Percentiles rank a stretch among this genome's conserved stretches.
Conservation (phyloP, 306 rosid genomes). For the Trichosanthes cucumerina region DNA sequence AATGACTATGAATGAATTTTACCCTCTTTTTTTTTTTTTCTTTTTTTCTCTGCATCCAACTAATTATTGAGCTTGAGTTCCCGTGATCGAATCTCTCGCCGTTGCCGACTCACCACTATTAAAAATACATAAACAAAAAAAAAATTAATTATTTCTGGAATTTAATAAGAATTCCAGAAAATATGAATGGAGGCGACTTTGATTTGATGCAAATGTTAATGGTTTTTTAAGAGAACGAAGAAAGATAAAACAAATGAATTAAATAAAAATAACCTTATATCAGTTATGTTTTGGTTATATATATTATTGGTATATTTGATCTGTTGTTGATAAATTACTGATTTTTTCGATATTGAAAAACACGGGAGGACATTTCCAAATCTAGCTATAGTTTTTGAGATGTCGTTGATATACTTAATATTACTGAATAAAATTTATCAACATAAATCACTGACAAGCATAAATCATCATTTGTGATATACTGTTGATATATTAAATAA, state of each 20-base stretch:
- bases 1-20: background rate
- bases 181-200: background rate
- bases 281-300: too few relatives aligned
- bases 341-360: too few relatives aligned
- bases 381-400: too few relatives aligned
- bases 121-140: background rate
- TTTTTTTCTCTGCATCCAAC: slow-evolving; percentile 21
- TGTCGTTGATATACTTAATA: too few relatives aligned
- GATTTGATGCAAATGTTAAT: background rate
- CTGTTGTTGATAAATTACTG: too few relatives aligned
- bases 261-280: background rate
- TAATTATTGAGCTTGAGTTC: slow-evolving; percentile 18
- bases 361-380: too few relatives aligned
- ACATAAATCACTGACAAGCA: too few relatives aligned
- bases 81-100: slow-evolving; percentile 50
- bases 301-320: too few relatives aligned
- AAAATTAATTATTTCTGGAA: background rate
- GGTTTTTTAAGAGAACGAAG: background rate
- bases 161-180: background rate
- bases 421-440: too few relatives aligned
- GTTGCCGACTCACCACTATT: slow-evolving; percentile 24
- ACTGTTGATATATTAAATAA: too few relatives aligned
- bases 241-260: background rate
- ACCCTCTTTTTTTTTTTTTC: background rate
- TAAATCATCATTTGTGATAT: too few relatives aligned